Conservation (phyloP, 768 basidiomycete species). For the Phaffia tasmanica region DNA sequence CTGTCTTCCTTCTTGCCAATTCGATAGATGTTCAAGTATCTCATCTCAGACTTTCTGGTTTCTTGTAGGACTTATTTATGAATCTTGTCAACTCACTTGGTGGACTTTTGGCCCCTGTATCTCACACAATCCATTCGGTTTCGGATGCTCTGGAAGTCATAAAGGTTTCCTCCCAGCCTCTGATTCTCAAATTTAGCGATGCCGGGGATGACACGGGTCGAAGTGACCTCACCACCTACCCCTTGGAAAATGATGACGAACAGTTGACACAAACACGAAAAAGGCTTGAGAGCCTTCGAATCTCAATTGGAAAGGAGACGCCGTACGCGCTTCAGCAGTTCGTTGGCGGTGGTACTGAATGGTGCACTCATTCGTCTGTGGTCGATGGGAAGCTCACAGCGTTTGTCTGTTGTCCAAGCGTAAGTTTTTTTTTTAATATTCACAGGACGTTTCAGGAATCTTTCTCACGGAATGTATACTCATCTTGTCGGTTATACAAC, state of each 20-base stretch:
- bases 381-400: conserved; percentile 35
- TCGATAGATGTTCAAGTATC: neutral
- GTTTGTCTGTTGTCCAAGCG: conserved; percentile 35
- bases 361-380: conserved; percentile 38
- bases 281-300: conserved; percentile 27
- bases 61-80: conserved; percentile 34
- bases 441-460: neutral
- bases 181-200: conserved; percentile 36
- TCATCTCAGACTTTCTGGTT: neutral
- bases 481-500: neutral
- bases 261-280: conserved; percentile 28
- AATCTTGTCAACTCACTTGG: conserved; percentile 33
- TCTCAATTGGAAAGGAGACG: conserved; percentile 29
- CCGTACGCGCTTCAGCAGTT: conserved; percentile 39
- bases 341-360: conserved; percentile 36
- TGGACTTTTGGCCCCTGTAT: conserved; percentile 29
- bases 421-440: neutral
- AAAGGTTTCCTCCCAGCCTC: conserved; percentile 4
- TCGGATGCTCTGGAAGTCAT: conserved; percentile 30
- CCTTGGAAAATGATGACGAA: conserved; percentile 32
- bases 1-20: neutral
- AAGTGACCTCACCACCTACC: conserved; percentile 36
- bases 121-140: conserved; percentile 31
- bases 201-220: conserved; percentile 36
- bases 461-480: neutral